Conservation (phyloP, 345 rosid genomes). For the Hypericum androsaemum region DNA sequence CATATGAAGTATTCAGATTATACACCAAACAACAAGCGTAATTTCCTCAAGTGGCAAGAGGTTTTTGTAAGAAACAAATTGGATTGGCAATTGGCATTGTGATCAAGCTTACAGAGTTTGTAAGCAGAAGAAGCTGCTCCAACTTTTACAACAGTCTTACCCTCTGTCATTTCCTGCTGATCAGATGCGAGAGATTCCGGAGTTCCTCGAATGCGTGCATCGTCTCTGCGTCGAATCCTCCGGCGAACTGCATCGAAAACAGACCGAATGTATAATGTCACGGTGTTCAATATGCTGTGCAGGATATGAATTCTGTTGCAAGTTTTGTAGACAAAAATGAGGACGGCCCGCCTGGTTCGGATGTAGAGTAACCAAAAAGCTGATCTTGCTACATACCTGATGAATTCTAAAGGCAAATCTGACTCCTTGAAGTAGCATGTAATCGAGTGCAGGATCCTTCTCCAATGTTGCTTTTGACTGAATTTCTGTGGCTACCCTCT, state of each 20-base stretch:
- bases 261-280: too few relatives aligned
- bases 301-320: too few relatives aligned
- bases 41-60: too few relatives aligned
- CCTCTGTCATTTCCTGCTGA: slow-evolving; percentile 34
- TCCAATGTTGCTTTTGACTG: slow-evolving; percentile 42
- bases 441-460: slow-evolving; percentile 65
- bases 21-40: too few relatives aligned
- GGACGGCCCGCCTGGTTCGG: too few relatives aligned
- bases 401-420: slow-evolving; percentile 83
- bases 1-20: too few relatives aligned
- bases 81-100: too few relatives aligned
- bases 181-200: slow-evolving; percentile 46
- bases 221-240: slow-evolving; percentile 73
- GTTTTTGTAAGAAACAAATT: too few relatives aligned
- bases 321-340: background rate
- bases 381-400: slow-evolving; percentile 36
- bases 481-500: slow-evolving; percentile 55
- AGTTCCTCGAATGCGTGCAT: slow-evolving; percentile 80
- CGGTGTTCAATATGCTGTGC: too few relatives aligned
- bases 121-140: slow-evolving; percentile 16
- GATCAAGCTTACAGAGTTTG: slow-evolving; percentile 41
- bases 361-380: background rate
- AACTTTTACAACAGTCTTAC: background rate
- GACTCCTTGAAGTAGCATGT: slow-evolving; percentile 74
- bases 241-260: slow-evolving; percentile 63